phyloP scores from a whole-genome alignment of 2,329 filamentous ascomycete species.

The Trichoderma oligosporum region DNA sequence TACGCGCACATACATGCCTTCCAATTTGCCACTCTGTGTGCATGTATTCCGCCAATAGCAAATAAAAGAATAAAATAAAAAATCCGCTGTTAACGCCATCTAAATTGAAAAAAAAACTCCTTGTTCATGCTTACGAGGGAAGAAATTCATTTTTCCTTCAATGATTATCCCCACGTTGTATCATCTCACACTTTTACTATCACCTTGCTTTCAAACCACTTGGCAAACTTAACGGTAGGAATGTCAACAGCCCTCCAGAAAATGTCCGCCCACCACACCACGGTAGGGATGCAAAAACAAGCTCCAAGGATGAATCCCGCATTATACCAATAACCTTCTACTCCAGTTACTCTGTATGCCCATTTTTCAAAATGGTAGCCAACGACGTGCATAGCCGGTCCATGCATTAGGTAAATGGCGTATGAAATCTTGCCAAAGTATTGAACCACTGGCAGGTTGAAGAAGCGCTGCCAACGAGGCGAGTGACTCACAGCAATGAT shows the following conservation, averaged over 20 bases:
- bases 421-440: slow-evolving; percentile 61
- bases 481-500: slow-evolving; percentile 48
- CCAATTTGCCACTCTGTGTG: too few relatives aligned
- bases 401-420: slow-evolving; percentile 59
- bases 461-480: slow-evolving; percentile 46
- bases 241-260: slow-evolving; percentile 55
- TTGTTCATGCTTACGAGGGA: background rate
- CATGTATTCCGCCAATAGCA: background rate
- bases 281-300: slow-evolving; percentile 46
- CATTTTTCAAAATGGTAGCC: slow-evolving; percentile 51
- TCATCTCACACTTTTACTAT: slow-evolving; percentile 29
- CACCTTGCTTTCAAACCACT: slow-evolving; percentile 50
- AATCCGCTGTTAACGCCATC: slow-evolving; percentile 13
- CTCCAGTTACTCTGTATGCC: slow-evolving; percentile 47
- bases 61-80: background rate
- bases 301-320: slow-evolving; percentile 46
- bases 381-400: slow-evolving; percentile 50
- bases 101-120: background rate
- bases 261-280: slow-evolving; percentile 54
- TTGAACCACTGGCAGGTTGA: slow-evolving; percentile 48
- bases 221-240: slow-evolving; percentile 53
- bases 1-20: background rate
- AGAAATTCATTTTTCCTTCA: background rate
- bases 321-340: slow-evolving; percentile 44
- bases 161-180: background rate